These are phyloP conservation scores for Gnomoniopsis smithogilvyi DNA, from an alignment of 2,329 filamentous ascomycete species.

Conservation along the genomic window DNA sequence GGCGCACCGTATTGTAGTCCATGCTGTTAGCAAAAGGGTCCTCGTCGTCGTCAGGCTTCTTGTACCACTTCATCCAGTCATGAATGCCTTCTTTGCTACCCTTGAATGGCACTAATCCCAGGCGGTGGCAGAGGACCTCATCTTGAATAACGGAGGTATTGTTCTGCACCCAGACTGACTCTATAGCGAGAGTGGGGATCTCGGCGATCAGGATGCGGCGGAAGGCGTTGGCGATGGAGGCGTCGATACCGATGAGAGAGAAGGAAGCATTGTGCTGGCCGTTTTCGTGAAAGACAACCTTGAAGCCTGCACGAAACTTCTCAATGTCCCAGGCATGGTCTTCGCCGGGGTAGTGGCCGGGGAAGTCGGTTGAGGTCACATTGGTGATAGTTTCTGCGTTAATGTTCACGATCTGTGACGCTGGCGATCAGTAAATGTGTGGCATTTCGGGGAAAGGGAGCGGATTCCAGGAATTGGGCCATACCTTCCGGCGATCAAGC, in stretches of 20 bases:
- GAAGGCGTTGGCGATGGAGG: conserved; percentile 93
- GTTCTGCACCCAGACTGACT: conserved; percentile 89
- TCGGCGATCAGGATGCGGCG: conserved; percentile 93
- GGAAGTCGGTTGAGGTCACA: conserved; percentile 86
- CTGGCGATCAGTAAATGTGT: conserved; percentile 4
- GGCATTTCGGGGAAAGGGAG: background rate
- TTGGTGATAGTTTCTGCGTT: conserved; percentile 88
- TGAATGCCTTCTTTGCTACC: conserved; percentile 72
- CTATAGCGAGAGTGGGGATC: conserved; percentile 90
- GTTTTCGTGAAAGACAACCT: conserved; percentile 79
- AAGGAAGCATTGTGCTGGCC: conserved; percentile 75
- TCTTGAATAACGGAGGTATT: conserved; percentile 98
- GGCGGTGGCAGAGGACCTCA: conserved; percentile 85
- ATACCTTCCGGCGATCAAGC: conserved; percentile 59
- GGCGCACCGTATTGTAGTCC: conserved; percentile 84
- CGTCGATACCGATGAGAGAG: conserved; percentile 88
- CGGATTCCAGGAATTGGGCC: conserved; percentile 18
- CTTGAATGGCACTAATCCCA: conserved; percentile 87
- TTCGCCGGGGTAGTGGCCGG: conserved; percentile 85
- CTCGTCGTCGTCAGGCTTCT: conserved; percentile 63
- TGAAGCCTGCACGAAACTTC: conserved; percentile 38
- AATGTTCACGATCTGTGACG: conserved; percentile 73
- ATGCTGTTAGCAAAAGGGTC: conserved; percentile 57
- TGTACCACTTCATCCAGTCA: conserved; percentile 78
- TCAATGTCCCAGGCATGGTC: conserved; percentile 53